Percentiles rank a stretch among this genome's conserved stretches.
Evolutionary conservation across 257 asterid genomes (phyloP).

Genomic region (Jacaranda copaia): DNA sequence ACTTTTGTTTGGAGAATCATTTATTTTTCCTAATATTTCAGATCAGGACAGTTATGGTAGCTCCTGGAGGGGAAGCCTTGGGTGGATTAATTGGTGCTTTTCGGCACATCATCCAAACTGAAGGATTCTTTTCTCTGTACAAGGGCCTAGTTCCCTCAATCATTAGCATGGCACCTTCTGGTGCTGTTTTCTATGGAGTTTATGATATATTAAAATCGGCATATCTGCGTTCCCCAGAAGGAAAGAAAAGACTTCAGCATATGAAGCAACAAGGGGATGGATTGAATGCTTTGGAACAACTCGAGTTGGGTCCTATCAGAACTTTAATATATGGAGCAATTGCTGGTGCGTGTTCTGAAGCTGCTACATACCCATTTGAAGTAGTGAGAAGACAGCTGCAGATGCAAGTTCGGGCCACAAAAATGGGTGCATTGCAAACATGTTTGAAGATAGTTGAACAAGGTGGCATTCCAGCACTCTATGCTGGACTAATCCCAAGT

Average conservation of each 20-base stretch:
- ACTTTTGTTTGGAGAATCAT: slow-evolving; percentile 30
- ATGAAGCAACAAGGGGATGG: slow-evolving; percentile 78
- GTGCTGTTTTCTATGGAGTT: slow-evolving; percentile 96
- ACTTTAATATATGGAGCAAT: slow-evolving; percentile 90
- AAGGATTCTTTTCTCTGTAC: slow-evolving; percentile 95
- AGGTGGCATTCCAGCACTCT: slow-evolving; percentile 91
- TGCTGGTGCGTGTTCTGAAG: slow-evolving; percentile 97
- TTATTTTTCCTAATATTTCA: slow-evolving; percentile 46
- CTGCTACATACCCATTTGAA: slow-evolving; percentile 97
- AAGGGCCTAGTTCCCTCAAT: slow-evolving; percentile 91
- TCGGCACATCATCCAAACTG: slow-evolving; percentile 81
- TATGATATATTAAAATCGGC: slow-evolving; percentile 89
- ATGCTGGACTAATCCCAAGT: slow-evolving; percentile 92
- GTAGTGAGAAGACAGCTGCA: slow-evolving; percentile 98
- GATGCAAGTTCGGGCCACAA: slow-evolving; percentile 85
- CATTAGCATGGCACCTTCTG: slow-evolving; percentile 99
- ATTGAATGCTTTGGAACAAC: slow-evolving; percentile 82
- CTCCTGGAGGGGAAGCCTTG: slow-evolving; percentile 98
- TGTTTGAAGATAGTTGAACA: slow-evolving; percentile 77
- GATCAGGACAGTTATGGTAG: slow-evolving; percentile 97
- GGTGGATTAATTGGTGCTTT: slow-evolving; percentile 86
- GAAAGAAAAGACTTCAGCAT: slow-evolving; percentile 66
- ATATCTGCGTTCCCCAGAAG: slow-evolving; percentile 82
- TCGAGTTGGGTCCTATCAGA: slow-evolving; percentile 85
- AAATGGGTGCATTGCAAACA: slow-evolving; percentile 84